phyloP scores from a whole-genome alignment of 1,139 yeast genomes.

The Magnusiomyces fungicola region DNA sequence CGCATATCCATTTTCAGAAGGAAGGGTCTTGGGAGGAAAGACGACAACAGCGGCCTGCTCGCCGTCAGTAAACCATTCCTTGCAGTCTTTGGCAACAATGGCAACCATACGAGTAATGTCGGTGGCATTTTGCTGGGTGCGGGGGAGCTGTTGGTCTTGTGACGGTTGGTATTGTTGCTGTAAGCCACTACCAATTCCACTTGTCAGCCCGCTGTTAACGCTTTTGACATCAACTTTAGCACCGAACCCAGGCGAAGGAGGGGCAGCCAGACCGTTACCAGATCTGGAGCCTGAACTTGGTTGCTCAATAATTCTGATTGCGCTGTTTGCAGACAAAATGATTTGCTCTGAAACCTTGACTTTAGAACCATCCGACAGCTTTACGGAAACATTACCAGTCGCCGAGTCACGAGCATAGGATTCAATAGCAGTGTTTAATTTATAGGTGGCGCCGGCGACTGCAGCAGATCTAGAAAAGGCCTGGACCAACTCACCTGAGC shows the following conservation, averaged over 20 bases:
- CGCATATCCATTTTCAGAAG: slow-evolving; percentile 57
- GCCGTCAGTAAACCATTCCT: slow-evolving; percentile 82
- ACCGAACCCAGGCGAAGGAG: no score
- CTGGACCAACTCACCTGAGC: slow-evolving; percentile 93
- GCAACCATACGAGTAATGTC: slow-evolving; percentile 67
- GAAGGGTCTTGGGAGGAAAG: slow-evolving; percentile 82
- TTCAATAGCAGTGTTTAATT: slow-evolving; percentile 58
- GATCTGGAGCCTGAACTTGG: no score
- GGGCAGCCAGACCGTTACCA: no score
- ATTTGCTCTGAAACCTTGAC: slow-evolving; percentile 72
- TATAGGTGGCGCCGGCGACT: slow-evolving; percentile 93
- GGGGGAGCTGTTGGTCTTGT: slow-evolving; percentile 24
- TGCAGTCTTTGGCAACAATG: slow-evolving; percentile 78
- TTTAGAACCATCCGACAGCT: slow-evolving; percentile 65
- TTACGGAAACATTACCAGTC: slow-evolving; percentile 41
- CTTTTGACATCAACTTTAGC: no score
- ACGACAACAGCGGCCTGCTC: slow-evolving; percentile 84
- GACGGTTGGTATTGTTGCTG: slow-evolving; percentile 5
- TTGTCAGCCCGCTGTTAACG: background rate
- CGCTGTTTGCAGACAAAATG: slow-evolving; percentile 29
- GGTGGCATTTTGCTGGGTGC: slow-evolving; percentile 33
- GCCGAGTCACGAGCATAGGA: slow-evolving; percentile 59
- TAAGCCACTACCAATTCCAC: slow-evolving; percentile 1
- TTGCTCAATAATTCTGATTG: slow-evolving; percentile 47
- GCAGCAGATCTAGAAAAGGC: slow-evolving; percentile 98